These are phyloP conservation scores for Lipomyces sp. DNA, from an alignment of 805 yeast species.

Conservation along the genomic window DNA sequence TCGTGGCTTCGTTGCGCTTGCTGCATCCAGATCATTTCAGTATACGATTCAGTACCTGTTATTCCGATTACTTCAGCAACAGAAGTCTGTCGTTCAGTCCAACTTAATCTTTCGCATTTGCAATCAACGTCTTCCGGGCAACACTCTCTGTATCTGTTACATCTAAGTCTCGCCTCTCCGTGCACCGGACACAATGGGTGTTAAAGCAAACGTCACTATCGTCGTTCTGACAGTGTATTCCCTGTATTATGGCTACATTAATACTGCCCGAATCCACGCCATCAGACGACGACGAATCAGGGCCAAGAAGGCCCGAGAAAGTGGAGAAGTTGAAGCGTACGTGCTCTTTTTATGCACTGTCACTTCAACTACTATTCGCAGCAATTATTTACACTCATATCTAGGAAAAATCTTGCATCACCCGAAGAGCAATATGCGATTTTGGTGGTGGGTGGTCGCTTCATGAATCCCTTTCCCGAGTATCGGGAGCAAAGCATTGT, in stretches of 20 bases:
- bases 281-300: slow-evolving; percentile 13
- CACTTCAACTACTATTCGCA: background rate
- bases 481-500: slow-evolving; percentile 86
- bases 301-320: slow-evolving; percentile 13
- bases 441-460: slow-evolving; percentile 55
- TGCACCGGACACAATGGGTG: slow-evolving; percentile 3
- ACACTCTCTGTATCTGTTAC: too few species aligned
- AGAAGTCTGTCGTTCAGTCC: too few species aligned
- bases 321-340: slow-evolving; percentile 17
- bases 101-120: too few species aligned
- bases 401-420: slow-evolving; percentile 12
- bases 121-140: too few species aligned
- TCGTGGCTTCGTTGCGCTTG: too few species aligned
- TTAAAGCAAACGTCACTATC: slow-evolving; percentile 9
- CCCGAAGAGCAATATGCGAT: slow-evolving; percentile 25
- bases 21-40: too few species aligned
- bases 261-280: slow-evolving; percentile 10
- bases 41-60: too few species aligned
- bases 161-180: too few species aligned
- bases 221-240: slow-evolving; percentile 18
- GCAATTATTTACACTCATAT: background rate
- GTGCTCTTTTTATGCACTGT: background rate
- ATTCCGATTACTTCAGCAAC: too few species aligned
- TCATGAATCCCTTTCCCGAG: slow-evolving; percentile 86
- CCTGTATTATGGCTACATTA: slow-evolving; percentile 16